These are phyloP conservation scores for Penicillium sp. DNA, from an alignment of 2,329 filamentous ascomycete genomes.

Conservation along the genomic window DNA sequence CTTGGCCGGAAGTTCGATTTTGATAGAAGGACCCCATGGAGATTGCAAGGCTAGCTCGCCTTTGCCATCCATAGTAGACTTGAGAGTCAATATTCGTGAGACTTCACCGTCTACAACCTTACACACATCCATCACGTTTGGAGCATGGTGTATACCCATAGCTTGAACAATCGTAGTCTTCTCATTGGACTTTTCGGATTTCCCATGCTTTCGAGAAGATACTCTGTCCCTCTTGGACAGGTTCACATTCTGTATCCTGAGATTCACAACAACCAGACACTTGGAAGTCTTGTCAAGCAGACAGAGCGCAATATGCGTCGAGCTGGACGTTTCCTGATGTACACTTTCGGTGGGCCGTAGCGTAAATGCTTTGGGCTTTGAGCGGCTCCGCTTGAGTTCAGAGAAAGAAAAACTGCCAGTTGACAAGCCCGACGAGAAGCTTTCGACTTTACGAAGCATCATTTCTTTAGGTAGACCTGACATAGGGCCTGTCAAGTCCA, in stretches of 20 bases:
- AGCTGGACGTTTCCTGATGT: constrained; percentile 28
- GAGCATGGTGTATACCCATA: constrained; percentile 53
- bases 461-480: constrained; percentile 70
- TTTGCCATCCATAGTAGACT: constrained; percentile 59
- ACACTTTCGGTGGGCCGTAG: constrained; percentile 47
- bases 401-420: constrained; percentile 26
- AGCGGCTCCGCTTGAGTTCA: constrained; percentile 21
- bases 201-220: constrained; percentile 25
- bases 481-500: constrained; percentile 69
- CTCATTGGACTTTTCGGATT: constrained; percentile 18
- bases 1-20: constrained; percentile 57
- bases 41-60: constrained; percentile 69
- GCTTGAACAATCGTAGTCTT: constrained; percentile 31
- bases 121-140: constrained; percentile 69
- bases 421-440: constrained; percentile 55
- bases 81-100: constrained; percentile 67
- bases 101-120: constrained; percentile 64
- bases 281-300: constrained; percentile 67
- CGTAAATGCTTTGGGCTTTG: constrained; percentile 56
- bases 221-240: constrained; percentile 24
- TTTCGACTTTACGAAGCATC: constrained; percentile 67
- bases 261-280: constrained; percentile 62
- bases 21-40: constrained; percentile 69
- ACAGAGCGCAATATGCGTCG: constrained; percentile 48
- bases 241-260: constrained; percentile 51